phyloP scores from a whole-genome alignment of 805 yeast genomes.

The Brettanomyces sp. region DNA sequence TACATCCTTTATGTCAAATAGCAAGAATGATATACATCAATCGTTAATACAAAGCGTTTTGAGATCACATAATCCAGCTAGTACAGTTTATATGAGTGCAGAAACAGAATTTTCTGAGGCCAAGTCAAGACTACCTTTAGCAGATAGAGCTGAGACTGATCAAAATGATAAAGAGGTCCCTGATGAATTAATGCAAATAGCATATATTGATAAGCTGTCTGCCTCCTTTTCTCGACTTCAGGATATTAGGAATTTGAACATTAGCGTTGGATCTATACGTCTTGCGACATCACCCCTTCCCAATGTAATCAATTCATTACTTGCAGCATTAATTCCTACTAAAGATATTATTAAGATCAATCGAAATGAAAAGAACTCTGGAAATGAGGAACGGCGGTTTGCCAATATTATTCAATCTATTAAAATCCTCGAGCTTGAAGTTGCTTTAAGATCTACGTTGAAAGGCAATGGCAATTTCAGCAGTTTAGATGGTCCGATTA shows the following conservation, averaged over 20 bases:
- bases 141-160: background rate
- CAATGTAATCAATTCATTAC: conserved; percentile 27
- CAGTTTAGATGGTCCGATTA: conserved; percentile 22
- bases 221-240: conserved; percentile 41
- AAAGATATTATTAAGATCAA: conserved; percentile 17
- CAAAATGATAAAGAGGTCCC: background rate
- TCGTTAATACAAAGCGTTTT: conserved; percentile 45
- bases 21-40: conserved; percentile 21
- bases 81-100: conserved; percentile 72
- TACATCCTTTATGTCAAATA: conserved; percentile 23
- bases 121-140: conserved; percentile 9
- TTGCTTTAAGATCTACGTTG: conserved; percentile 42
- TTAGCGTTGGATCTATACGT: conserved; percentile 32
- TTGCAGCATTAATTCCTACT: conserved; percentile 23
- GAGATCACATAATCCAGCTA: conserved; percentile 54
- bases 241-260: conserved; percentile 24
- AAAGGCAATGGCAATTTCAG: conserved; percentile 31
- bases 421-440: conserved; percentile 25
- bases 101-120: conserved; percentile 38
- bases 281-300: conserved; percentile 36
- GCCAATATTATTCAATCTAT: conserved; percentile 29
- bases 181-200: conserved; percentile 7
- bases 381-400: conserved; percentile 10
- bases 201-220: conserved; percentile 27
- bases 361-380: conserved; percentile 6